Evolutionary conservation across 129 eudicot genomes (phyloP), one percentile per base, ranked within the genome.

Genomic region (Silybum marianum): DNA sequence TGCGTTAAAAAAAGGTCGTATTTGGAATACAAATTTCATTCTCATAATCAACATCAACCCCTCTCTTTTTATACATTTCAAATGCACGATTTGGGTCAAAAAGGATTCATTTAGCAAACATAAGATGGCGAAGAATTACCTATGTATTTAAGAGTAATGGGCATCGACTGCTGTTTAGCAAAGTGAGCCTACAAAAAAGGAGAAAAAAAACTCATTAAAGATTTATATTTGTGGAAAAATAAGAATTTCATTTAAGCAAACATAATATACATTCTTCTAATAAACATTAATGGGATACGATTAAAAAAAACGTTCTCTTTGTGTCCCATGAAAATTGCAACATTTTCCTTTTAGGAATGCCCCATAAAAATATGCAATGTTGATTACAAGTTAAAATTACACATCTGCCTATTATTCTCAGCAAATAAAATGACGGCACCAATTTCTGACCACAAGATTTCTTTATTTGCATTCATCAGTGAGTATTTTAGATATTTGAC

Each of bases 61-160:
- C 63, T 54, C 60, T 48, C 16, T 54, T 54, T 32, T 32, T 32
- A 0, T 54, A 14, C 63, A 54, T 54, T 54, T 54, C 63, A 1
- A 14, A 54, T 54, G 63, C 22, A 16, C 7, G 22, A 54, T 54
- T 11, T 48, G 14, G 62, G 19, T 14, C 62, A 1, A 54, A 54
- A 14, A n/a, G 62, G 62, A 13, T 48, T 48, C 62, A 48, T 34
- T 76, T 54, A 16, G 14, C 42, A 60, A 60, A 13, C 16, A 63
- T 6, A 78, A 66, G 40, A n/a, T 9, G 12, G 30, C 51, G 25
- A 39, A 62, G 32, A 81, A 34, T 80, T n/a, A 93, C 98, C 98
- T 67, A 93, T 93, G 82, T 93, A 93, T 75, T 93, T 93, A 2
- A 93, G 97, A 71, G 92, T 93, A 72, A 91, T 90, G 14, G 87